Percentiles rank a stretch among this genome's conserved stretches.
phyloP scores from a whole-genome alignment of 2,329 filamentous ascomycete species.

The Phialophora tarda region DNA sequence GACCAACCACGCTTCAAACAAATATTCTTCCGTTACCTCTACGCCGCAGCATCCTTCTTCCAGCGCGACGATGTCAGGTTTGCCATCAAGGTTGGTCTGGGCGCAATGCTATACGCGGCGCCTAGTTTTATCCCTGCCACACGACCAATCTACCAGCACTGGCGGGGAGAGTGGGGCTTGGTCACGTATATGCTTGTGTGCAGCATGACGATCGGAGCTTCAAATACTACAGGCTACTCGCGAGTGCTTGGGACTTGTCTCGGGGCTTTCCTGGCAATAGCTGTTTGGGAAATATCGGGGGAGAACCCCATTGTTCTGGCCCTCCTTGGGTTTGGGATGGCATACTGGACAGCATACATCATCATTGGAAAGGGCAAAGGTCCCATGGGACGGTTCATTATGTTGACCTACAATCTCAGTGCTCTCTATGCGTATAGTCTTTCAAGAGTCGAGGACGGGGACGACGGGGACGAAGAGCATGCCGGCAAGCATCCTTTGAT shows the following conservation, averaged over 20 bases:
- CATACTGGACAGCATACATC: constrained; percentile 84
- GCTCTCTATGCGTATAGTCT: constrained; percentile 93
- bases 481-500: constrained; percentile 84
- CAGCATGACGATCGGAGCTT: constrained; percentile 94
- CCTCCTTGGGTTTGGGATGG: constrained; percentile 79
- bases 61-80: constrained; percentile 73
- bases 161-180: constrained; percentile 96
- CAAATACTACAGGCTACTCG: constrained; percentile 87
- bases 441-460: constrained; percentile 72
- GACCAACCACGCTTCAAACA: constrained; percentile 34
- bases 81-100: constrained; percentile 90
- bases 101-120: constrained; percentile 85
- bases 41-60: constrained; percentile 62
- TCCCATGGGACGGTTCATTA: constrained; percentile 88
- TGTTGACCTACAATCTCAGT: constrained; percentile 94
- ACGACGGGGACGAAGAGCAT: constrained; percentile 83
- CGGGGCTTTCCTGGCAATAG: constrained; percentile 74
- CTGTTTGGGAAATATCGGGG: constrained; percentile 76
- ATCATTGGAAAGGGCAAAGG: constrained; percentile 84
- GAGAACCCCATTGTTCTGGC: constrained; percentile 78
- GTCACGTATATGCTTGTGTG: constrained; percentile 98
- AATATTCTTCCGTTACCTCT: constrained; percentile 49
- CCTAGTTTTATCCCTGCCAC: constrained; percentile 83
- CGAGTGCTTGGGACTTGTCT: constrained; percentile 86
- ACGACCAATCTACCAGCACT: constrained; percentile 79